Percentiles rank a stretch among this genome's conserved stretches.
These are phyloP conservation scores for Hypoxylon sp. DNA, from an alignment of 2,329 filamentous ascomycete genomes.

Conservation along the genomic window DNA sequence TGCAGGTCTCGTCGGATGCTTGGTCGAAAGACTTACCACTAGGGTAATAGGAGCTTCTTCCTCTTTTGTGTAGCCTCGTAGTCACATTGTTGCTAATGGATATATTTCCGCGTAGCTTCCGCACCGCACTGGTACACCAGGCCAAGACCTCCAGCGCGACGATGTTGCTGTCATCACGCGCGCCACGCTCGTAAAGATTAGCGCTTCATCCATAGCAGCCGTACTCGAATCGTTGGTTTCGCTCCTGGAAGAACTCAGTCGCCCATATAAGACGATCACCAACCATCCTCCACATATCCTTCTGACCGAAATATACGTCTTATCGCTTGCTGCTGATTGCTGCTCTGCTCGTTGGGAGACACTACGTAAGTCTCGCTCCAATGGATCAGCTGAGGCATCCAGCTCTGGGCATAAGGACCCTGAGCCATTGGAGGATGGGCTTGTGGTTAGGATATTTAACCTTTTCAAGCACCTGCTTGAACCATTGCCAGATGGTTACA, in stretches of 20 bases:
- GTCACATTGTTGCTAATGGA: slow-evolving; percentile 39
- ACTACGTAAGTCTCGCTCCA: slow-evolving; percentile 53
- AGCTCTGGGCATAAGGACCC: slow-evolving; percentile 48
- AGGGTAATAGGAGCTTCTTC: slow-evolving; percentile 62
- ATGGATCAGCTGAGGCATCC: slow-evolving; percentile 32
- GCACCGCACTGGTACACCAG: slow-evolving; percentile 72
- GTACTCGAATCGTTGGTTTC: slow-evolving; percentile 71
- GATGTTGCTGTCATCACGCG: slow-evolving; percentile 73
- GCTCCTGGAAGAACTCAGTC: slow-evolving; percentile 71
- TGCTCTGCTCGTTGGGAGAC: slow-evolving; percentile 73
- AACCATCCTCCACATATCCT: slow-evolving; percentile 72
- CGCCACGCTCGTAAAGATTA: slow-evolving; percentile 73
- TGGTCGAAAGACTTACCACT: slow-evolving; percentile 74
- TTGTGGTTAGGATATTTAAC: slow-evolving; percentile 70
- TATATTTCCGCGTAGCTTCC: slow-evolving; percentile 65
- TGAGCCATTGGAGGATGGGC: slow-evolving; percentile 62
- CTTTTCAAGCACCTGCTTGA: slow-evolving; percentile 69
- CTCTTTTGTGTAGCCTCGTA: slow-evolving; percentile 28
- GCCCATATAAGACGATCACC: slow-evolving; percentile 66
- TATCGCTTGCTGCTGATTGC: slow-evolving; percentile 75
- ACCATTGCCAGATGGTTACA: slow-evolving; percentile 70
- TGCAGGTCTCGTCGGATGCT: slow-evolving; percentile 71
- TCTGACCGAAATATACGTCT: slow-evolving; percentile 75
- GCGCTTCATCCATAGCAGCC: slow-evolving; percentile 65
- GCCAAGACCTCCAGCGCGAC: slow-evolving; percentile 71